Percentiles rank a stretch among this genome's conserved stretches.
phyloP scores from a whole-genome alignment of 2,329 filamentous ascomycete genomes.

The Talaromyces sp. region DNA sequence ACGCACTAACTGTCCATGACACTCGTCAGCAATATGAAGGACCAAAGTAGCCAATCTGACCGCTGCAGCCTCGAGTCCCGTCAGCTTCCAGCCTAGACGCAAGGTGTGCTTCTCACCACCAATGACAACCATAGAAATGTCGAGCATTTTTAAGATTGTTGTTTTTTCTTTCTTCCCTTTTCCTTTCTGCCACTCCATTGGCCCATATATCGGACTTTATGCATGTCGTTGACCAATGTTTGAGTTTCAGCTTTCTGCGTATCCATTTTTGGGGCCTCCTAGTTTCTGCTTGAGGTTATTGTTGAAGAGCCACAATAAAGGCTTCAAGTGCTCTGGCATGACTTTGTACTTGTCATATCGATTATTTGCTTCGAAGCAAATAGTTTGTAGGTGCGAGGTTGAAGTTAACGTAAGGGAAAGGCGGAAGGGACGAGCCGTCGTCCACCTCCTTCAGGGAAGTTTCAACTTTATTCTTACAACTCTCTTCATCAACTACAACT shows the following conservation, averaged over 20 bases:
- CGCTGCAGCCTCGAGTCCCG: not conserved
- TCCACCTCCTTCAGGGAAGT: not conserved
- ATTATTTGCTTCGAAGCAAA: not conserved
- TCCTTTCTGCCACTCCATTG: not conserved
- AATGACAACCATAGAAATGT: not conserved
- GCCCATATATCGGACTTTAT: not conserved
- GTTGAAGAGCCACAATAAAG: not conserved
- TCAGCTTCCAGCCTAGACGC: not conserved
- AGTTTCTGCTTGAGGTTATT: not conserved
- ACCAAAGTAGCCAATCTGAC: not conserved
- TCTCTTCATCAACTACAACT: not conserved
- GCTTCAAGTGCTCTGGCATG: not conserved
- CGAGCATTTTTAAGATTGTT: not conserved
- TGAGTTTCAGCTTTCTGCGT: not conserved
- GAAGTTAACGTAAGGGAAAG: conserved; percentile 1
- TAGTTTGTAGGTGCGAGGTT: conserved; percentile 4
- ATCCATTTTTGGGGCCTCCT: not conserved
- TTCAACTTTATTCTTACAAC: not conserved
- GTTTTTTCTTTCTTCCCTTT: not conserved
- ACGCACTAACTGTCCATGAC: not conserved
- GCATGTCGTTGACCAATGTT: not conserved
- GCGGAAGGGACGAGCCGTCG: conserved; percentile 13
- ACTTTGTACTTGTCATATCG: conserved; percentile 3
- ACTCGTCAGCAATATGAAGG: not conserved
- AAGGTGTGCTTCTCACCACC: conserved; percentile 3